These are phyloP conservation scores for Raphanus raphanistrum DNA, from an alignment of 345 rosid species.

Conservation along the genomic window DNA sequence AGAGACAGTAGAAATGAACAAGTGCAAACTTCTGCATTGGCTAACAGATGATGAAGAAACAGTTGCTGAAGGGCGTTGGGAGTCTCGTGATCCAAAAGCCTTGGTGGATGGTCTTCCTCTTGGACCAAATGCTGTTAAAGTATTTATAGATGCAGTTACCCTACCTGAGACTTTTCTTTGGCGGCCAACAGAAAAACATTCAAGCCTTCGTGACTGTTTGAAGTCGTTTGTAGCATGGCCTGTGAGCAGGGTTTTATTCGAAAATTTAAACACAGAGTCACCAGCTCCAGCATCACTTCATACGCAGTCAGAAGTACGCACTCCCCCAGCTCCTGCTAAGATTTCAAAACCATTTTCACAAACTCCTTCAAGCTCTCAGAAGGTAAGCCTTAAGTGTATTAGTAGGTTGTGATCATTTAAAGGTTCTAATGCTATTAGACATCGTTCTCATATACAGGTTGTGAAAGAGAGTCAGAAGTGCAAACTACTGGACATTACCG, in stretches of 20 bases:
- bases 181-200: neutral
- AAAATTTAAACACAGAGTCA: neutral
- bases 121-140: neutral
- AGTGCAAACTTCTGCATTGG: neutral
- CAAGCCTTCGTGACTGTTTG: neutral
- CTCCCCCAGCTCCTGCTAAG: neutral
- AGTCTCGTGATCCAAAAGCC: neutral
- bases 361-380: neutral
- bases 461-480: neutral
- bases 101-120: neutral
- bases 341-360: neutral
- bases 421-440: neutral
- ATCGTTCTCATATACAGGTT: neutral
- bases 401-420: neutral
- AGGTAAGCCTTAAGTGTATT: neutral
- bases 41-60: neutral
- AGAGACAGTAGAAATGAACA: neutral
- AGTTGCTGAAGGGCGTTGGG: neutral
- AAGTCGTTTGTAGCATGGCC: neutral
- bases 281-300: neutral
- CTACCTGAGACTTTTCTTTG: neutral
- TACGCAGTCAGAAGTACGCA: neutral
- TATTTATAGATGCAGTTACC: neutral
- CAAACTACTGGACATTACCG: neutral
- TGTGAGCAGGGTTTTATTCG: neutral